Evolutionary conservation across 257 asterid species (phyloP), one percentile per base, ranked within the genome.

Genomic region (Parsonsia alboflavescens): DNA sequence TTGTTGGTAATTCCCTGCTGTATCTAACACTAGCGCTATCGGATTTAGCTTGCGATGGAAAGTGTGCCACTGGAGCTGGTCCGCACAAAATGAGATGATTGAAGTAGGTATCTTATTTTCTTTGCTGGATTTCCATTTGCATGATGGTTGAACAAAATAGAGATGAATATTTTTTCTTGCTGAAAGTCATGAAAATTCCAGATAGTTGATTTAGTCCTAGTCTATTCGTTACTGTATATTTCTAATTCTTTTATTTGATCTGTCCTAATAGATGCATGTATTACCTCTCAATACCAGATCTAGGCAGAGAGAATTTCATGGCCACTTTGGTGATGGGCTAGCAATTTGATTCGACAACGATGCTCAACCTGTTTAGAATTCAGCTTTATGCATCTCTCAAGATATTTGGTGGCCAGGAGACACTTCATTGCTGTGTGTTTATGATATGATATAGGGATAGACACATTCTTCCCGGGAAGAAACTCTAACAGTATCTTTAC

Each of bases 11-110:
- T 45, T 62, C 61, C 24, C 71, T 68, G 33, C 61, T 53, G 72
- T 13, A 54, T 76, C 66, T 70, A 66, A 70, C 63, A 50, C 49
- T 75, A 30, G 42, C 30, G 56, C 63, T 70, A 49, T 62, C 68
- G 70, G 71, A 64, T 77, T 48, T 77, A 91, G 97, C 53, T 84
- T 79, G 97, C 97, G 30, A 72, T 76, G 80, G 95, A 92, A 84
- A 92, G 93, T 72, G 76, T 92, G 61, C 96, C 96, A 6, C 72
- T 92, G 76, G 97, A 92, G 76, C 83, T 92, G 81, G 91, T 89
- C 70, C 90, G 95, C 13, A 80, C 89, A 66, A 84, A 72, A 77
- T 89, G 89, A 91, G 79, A 81, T 72, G 78, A 69, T 77, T 61
- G 5, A 17, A 70, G 67, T 73, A 83, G 96, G 90, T 88, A 77